These are phyloP conservation scores for Coleophoma crateriformis DNA, from an alignment of 2,329 filamentous ascomycete genomes.

Conservation along the genomic window DNA sequence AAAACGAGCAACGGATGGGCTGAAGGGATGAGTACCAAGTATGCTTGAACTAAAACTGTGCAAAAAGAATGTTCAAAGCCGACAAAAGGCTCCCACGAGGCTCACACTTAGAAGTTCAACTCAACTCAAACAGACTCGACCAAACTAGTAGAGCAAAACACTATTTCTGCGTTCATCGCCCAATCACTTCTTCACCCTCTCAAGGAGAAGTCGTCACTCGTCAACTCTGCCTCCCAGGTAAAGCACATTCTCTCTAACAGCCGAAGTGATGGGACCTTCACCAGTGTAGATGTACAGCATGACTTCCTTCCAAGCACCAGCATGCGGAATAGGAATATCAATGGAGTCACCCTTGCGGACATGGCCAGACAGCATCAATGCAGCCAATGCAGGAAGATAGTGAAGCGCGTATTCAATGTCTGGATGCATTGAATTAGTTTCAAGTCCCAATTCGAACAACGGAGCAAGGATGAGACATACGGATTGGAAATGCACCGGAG, in stretches of 20 bases:
- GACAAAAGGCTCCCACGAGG: too few relatives aligned
- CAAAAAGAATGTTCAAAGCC: too few relatives aligned
- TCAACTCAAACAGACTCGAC: too few relatives aligned
- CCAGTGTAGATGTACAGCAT: slow-evolving; percentile 51
- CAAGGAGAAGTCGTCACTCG: not conserved
- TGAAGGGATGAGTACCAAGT: too few relatives aligned
- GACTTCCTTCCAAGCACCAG: slow-evolving; percentile 49
- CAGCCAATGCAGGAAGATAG: slow-evolving; percentile 46
- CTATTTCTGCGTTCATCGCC: too few relatives aligned
- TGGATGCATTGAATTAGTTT: slow-evolving; percentile 17
- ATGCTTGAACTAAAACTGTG: too few relatives aligned
- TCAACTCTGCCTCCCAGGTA: slow-evolving; percentile 45
- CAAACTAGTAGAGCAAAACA: too few relatives aligned
- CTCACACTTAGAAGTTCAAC: too few relatives aligned
- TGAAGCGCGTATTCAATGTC: slow-evolving; percentile 42
- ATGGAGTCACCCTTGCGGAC: slow-evolving; percentile 46
- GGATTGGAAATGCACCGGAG: slow-evolving; percentile 35
- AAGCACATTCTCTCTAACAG: slow-evolving; percentile 45
- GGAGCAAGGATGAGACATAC: slow-evolving; percentile 29
- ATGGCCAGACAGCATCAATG: slow-evolving; percentile 48
- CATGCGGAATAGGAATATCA: slow-evolving; percentile 52
- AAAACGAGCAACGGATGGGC: too few relatives aligned
- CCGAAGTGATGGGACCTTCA: slow-evolving; percentile 36
- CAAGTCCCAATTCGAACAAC: slow-evolving; percentile 5
- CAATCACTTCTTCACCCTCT: not conserved